Base-by-base conservation (phyloP, 2,329 filamentous ascomycete species). In the Dothiorella sarmentorum region DNA sequence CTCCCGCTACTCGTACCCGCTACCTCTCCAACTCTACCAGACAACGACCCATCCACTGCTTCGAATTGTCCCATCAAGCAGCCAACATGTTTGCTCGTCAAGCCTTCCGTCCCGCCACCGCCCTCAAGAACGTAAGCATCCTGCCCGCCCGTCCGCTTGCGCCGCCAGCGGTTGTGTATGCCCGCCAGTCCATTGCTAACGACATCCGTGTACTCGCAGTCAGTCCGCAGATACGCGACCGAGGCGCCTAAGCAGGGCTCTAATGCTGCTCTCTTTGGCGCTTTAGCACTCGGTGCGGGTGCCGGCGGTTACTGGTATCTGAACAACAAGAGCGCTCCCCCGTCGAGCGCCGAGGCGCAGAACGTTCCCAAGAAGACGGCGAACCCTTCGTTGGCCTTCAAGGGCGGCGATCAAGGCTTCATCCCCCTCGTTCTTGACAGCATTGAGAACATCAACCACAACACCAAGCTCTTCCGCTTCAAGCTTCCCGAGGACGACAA, bases 401-500 rank as follows among this genome's bases (percentile, higher is more conserved):
- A 83, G 31, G 92, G 93, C 65, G 91, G 90, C 64, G 90, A 96
- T 62, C 91, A 97, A 76, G 92, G 91, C 65, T 97, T 91, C 77
- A 74, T 97, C 63, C 86, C 85, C 62, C 82, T 97, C 66, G 86
- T 89, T 77, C 81, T 97, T 59, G 84, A 90, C 59, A 85, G 87
- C 58, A 83, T 91, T 51, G 88, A 96, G 77, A 77, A 80, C 44
- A 76, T 97, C 78, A 97, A 91, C 80, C 89, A 92, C 82, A 97
- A 97, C 82, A 95, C 91, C 68, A 97, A 97, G 85, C 87, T 84
- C 68, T 82, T 97, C 72, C 86, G 89, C 67, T 97, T 99, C 77
- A 85, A 87, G 68, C 85, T 97, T 42, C 90, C 90, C 15, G 89
- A 95, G 73, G 81, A 85, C 63, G 88, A 96, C 72, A 85, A 88